Conservation (phyloP, 345 rosid species). For the Arabis hirsuta region DNA sequence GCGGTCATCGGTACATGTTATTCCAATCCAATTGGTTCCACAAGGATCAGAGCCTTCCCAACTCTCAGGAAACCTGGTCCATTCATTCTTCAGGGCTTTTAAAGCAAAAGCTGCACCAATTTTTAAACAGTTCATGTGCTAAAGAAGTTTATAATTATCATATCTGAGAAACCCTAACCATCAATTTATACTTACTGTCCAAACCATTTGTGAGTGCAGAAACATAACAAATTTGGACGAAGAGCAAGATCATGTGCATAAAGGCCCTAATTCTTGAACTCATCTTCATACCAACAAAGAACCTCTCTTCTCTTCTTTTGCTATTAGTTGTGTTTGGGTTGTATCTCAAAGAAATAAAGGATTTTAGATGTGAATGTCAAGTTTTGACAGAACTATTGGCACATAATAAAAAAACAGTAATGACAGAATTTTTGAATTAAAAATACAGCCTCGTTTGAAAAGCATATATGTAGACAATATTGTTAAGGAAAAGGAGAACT, state of each 20-base stretch:
- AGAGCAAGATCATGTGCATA: conserved; percentile 41
- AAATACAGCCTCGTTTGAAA: no score
- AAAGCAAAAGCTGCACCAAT: conserved; percentile 51
- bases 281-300: conserved; percentile 42
- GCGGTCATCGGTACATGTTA: conserved; percentile 57
- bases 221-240: conserved; percentile 33
- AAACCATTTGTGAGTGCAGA: conserved; percentile 32
- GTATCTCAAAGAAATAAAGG: no score
- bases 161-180: not conserved
- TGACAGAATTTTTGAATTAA: no score
- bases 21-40: conserved; percentile 70
- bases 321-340: no score
- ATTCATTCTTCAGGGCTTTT: conserved; percentile 44
- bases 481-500: no score
- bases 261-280: conserved; percentile 43
- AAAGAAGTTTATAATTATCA: no score
- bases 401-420: no score
- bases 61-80: conserved; percentile 59
- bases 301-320: not conserved
- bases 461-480: no score
- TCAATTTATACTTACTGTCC: conserved; percentile 31
- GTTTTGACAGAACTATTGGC: no score
- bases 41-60: conserved; percentile 85
- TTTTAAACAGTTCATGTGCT: not conserved
- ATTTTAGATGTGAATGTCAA: no score